These are phyloP conservation scores for Adansonia digitata DNA, from an alignment of 345 rosid genomes.

Conservation along the genomic window DNA sequence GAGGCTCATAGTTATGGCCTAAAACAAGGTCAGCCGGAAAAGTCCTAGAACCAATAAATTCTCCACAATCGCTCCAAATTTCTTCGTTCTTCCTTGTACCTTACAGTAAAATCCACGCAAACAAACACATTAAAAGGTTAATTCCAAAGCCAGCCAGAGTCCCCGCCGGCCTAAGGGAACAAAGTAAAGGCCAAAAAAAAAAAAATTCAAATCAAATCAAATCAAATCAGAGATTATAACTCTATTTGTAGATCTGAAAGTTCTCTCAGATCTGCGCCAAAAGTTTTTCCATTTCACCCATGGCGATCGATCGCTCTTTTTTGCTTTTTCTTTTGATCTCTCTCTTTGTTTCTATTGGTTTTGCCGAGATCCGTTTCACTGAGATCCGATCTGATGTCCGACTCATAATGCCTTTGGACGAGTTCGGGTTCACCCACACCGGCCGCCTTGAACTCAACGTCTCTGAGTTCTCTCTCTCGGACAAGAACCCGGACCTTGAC, in stretches of 20 bases:
- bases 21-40: too few species aligned
- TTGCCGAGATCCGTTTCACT: constrained; percentile 61
- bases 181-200: too few species aligned
- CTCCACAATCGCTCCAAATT: too few species aligned
- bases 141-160: not conserved
- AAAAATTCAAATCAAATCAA: too few species aligned
- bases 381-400: constrained; percentile 79
- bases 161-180: not conserved
- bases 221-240: not conserved
- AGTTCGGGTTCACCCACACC: constrained; percentile 81
- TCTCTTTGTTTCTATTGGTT: constrained; percentile 25
- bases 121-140: too few species aligned
- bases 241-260: not conserved
- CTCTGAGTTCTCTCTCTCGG: constrained; percentile 45
- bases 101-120: too few species aligned
- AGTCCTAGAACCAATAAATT: too few species aligned
- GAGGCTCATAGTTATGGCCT: too few species aligned
- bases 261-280: not conserved
- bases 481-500: constrained; percentile 48
- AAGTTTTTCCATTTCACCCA: constrained; percentile 8
- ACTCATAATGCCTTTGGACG: constrained; percentile 66
- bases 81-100: too few species aligned
- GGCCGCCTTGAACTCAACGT: constrained; percentile 80
- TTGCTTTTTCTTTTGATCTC: constrained; percentile 17
- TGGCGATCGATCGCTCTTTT: constrained; percentile 30